A percentile compares a stretch with the other conserved stretches of the same genome.
Conservation (phyloP, 208 protist species). For the Crithidia bombi region DNA sequence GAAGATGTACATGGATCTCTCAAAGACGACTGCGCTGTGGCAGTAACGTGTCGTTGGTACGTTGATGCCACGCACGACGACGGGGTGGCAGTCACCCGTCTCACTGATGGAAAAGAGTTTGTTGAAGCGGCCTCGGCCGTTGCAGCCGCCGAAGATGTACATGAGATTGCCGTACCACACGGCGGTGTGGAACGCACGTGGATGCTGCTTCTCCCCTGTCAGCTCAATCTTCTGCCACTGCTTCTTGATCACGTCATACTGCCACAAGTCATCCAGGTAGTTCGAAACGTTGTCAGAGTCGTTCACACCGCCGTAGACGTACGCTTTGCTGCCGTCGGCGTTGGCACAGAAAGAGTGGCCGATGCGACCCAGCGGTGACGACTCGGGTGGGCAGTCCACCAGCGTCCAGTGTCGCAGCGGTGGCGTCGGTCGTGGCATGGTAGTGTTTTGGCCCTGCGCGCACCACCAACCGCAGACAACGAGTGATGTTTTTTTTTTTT, state of each 20-base stretch:
- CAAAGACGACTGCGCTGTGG: slow-evolving; percentile 84
- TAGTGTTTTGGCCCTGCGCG: not conserved
- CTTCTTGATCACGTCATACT: slow-evolving; percentile 74
- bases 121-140: slow-evolving; percentile 84
- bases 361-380: slow-evolving; percentile 76
- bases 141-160: slow-evolving; percentile 90
- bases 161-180: slow-evolving; percentile 71
- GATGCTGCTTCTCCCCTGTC: slow-evolving; percentile 59
- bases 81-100: slow-evolving; percentile 43
- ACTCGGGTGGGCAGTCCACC: slow-evolving; percentile 42
- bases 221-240: slow-evolving; percentile 65
- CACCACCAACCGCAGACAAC: too few relatives aligned
- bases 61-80: slow-evolving; percentile 10
- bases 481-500: slow-evolving; percentile 4
- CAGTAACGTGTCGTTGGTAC: slow-evolving; percentile 78
- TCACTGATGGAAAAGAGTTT: slow-evolving; percentile 82
- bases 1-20: slow-evolving; percentile 83
- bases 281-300: slow-evolving; percentile 75
- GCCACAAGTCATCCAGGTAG: slow-evolving; percentile 87
- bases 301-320: slow-evolving; percentile 89
- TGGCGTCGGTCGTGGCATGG: slow-evolving; percentile 28
- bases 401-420: slow-evolving; percentile 52
- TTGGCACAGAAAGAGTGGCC: slow-evolving; percentile 86
- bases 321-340: slow-evolving; percentile 67
- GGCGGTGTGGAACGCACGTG: slow-evolving; percentile 88